Evolutionary conservation across 1,284 basidiomycete species (phyloP).

Genomic region (Phylloboletellus chloephorus): DNA sequence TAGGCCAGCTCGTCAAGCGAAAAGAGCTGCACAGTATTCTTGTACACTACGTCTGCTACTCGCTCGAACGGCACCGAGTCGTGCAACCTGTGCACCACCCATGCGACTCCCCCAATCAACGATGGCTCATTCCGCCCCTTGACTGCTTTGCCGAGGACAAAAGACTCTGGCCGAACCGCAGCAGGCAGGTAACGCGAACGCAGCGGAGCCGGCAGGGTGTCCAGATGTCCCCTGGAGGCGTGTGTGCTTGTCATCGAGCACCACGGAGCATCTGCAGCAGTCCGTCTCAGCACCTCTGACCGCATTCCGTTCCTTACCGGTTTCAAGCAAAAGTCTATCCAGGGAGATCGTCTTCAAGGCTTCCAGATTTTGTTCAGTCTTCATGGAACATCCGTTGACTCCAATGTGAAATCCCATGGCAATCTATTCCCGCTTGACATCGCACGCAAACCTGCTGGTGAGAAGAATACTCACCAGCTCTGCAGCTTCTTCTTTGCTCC

Average conservation of each 20-base stretch:
- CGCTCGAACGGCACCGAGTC: slow-evolving; percentile 52
- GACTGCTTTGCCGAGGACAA: slow-evolving; percentile 56
- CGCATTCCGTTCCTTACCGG: slow-evolving; percentile 41
- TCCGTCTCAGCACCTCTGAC: slow-evolving; percentile 3
- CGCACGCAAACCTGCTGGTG: not conserved
- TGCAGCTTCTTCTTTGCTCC: slow-evolving; percentile 57
- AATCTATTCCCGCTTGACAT: slow-evolving; percentile 37
- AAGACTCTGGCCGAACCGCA: slow-evolving; percentile 64
- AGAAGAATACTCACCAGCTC: slow-evolving; percentile 54
- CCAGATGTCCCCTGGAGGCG: slow-evolving; percentile 59
- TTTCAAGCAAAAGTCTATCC: slow-evolving; percentile 74
- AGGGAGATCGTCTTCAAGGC: slow-evolving; percentile 58
- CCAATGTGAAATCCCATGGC: slow-evolving; percentile 61
- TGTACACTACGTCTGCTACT: slow-evolving; percentile 57
- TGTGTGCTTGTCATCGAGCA: slow-evolving; percentile 76
- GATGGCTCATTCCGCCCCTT: slow-evolving; percentile 84
- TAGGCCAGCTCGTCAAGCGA: slow-evolving; percentile 38
- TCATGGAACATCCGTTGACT: slow-evolving; percentile 82
- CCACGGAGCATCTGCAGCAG: slow-evolving; percentile 70
- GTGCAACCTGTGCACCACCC: slow-evolving; percentile 62
- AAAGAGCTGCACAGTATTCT: slow-evolving; percentile 67
- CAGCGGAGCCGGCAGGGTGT: slow-evolving; percentile 47
- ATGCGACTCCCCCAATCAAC: slow-evolving; percentile 71
- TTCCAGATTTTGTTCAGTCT: slow-evolving; percentile 69
- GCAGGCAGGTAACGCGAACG: slow-evolving; percentile 50